Evolutionary conservation across 768 basidiomycete genomes (phyloP), one percentile per base, ranked within the genome.

Genomic region (Mycena rebaudengoi): DNA sequence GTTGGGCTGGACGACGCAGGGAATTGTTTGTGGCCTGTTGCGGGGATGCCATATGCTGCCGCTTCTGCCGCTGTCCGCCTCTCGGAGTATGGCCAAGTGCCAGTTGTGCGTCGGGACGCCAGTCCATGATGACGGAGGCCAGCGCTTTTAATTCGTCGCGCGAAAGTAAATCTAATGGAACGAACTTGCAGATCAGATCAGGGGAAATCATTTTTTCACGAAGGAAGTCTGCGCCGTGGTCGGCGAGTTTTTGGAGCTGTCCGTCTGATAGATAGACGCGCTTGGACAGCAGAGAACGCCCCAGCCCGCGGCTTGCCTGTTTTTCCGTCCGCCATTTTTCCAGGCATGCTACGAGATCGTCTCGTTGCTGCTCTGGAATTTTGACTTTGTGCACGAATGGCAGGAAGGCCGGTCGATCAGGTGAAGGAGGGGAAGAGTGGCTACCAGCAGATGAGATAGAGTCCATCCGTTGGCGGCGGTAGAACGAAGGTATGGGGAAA

Each of bases 111-210:
- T 58, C 56, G 13, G 20, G 13, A 37, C 56, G 23, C 56, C 56
- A 57, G 44, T 57, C 56, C 45, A 33, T 57, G 21, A 57, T 57
- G 26, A 57, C n/a, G 8, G 45, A 35, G 4, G 56, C 56, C 25
- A 57, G 23, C 16, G 44, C 56, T 39, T 35, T 46, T 14, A 57
- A 23, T 13, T 57, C 56, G 1, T 46, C 45, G 21, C n/a, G 32
- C 3, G 56, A 57, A 1, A 45, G 44, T 18, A 57, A 33, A 33
- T 57, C 45, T 33, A 30, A 48, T 11, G 44, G 56, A 1, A 46
- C 56, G 8, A 57, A 25, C 56, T 57, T 57, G 56, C 56, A 35
- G 18, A 49, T 58, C 25, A 58, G 32, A 30, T 58, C 56, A 16
- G 56, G 56, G 7, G 56, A 35, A 3, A 57, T 39, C 7, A 39